Base-by-base conservation (phyloP, 2,329 filamentous ascomycete species). In the Xylariaceae sp. region DNA sequence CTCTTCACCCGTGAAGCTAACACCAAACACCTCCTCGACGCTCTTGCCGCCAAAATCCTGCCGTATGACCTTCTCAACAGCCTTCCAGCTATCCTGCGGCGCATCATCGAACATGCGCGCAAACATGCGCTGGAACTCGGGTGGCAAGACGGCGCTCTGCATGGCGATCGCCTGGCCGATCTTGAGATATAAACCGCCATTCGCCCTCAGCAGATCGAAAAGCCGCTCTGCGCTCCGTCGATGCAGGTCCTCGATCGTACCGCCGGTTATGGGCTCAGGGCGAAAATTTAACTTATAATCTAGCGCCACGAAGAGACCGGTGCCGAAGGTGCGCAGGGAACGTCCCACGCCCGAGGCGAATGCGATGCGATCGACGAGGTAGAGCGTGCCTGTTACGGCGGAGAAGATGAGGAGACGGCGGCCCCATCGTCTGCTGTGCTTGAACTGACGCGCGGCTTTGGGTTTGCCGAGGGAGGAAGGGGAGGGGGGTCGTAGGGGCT, bases 261-360 rank as follows among this genome's bases (percentile, higher is more conserved):
- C 84, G 23, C 88, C 90, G 53, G 87, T 82, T 57, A 87, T 82
- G 5, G 93, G 92, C 65, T 91, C 78, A 4, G 89, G 82, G 4
- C 90, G 85, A 74, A 99, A 99, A 75, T 99, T 97, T 74, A 97
- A 79, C 77, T 97, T 97, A 79, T 99, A 97, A 77, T 99, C 94
- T 23, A 92, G 70, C 0, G 92, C 93, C 13, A 96, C 89, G 51
- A 92, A 71, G 9, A 96, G 77, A 6, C 92, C 93, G 2, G 85
- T 85, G 47, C 82, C 81, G 73, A 97, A 96, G 0, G 94, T 97
- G 48, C 88, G 88, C 48, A 89, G 74, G 23, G 89, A 93, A 58
- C 94, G 88, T 44, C 82, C 85, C 30, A 96, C 76, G 10, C 90
- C 88, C 0, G 89, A 88, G 54, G 91, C 90, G 74, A 94, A 95